phyloP scores from a whole-genome alignment of 73 alveolate genomes.

The Blepharisma stoltei region DNA sequence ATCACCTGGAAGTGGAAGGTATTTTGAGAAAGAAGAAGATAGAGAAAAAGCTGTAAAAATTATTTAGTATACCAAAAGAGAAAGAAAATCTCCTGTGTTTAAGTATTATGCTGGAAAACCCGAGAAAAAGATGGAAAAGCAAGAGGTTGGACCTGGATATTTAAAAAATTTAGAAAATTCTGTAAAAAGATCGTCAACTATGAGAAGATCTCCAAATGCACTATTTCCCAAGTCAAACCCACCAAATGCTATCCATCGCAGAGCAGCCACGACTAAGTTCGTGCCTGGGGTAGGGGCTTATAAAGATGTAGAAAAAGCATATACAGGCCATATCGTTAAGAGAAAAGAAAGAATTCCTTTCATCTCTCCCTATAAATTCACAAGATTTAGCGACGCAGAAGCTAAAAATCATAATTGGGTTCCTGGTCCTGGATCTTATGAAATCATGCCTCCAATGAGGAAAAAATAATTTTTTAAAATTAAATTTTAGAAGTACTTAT shows the following conservation, averaged over 20 bases:
- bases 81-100: background rate
- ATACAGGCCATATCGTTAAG: background rate
- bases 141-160: slow-evolving; percentile 24
- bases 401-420: background rate
- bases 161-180: background rate
- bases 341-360: background rate
- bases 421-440: slow-evolving; percentile 30
- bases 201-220: background rate
- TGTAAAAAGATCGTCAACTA: background rate
- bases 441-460: background rate
- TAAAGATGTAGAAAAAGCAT: slow-evolving; percentile 14
- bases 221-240: background rate
- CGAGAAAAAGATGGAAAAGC: slow-evolving; percentile 2
- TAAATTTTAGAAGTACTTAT: too few species aligned
- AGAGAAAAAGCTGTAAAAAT: slow-evolving; percentile 9
- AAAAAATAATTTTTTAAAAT: background rate
- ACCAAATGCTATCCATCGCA: background rate
- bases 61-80: slow-evolving; percentile 3
- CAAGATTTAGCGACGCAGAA: slow-evolving; percentile 4
- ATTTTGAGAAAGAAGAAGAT: slow-evolving; percentile 15
- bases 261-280: background rate
- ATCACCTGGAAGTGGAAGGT: background rate
- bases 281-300: slow-evolving; percentile 23
- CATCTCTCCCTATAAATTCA: background rate
- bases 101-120: slow-evolving; percentile 2